Evolutionary conservation across 164 flowering plant species (phyloP).

Genomic region (Platanus orientalis): DNA sequence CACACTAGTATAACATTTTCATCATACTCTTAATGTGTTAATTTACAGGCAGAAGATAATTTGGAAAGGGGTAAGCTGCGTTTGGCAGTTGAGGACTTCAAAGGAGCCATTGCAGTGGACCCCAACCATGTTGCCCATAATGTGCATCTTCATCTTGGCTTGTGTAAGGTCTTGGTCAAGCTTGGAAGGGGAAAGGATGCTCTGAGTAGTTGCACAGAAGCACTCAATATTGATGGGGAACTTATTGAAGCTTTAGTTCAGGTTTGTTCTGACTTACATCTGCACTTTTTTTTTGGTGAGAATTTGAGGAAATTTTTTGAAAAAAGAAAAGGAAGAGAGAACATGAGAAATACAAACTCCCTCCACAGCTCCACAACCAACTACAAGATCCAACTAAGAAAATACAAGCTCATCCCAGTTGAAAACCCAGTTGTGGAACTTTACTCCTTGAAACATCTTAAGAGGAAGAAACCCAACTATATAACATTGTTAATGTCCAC

Average conservation of each 20-base stretch:
- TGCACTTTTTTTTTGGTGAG: neutral
- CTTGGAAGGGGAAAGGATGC: conserved; percentile 98
- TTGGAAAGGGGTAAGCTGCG: conserved; percentile 81
- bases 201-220: conserved; percentile 71
- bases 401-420: no score
- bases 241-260: conserved; percentile 85
- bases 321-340: no score
- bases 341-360: no score
- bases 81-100: conserved; percentile 79
- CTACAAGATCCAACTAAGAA: no score
- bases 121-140: conserved; percentile 77
- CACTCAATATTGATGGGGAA: conserved; percentile 74
- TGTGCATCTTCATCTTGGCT: conserved; percentile 87
- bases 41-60: conserved; percentile 93
- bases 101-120: conserved; percentile 81
- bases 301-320: no score
- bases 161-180: conserved; percentile 82
- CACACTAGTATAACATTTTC: neutral
- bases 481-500: no score
- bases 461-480: no score
- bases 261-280: conserved; percentile 35
- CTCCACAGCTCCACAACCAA: no score
- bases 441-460: no score
- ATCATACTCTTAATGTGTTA: conserved; percentile 4
- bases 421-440: no score